phyloP scores from a whole-genome alignment of 768 basidiomycete species.

The Termitomyces sp. region DNA sequence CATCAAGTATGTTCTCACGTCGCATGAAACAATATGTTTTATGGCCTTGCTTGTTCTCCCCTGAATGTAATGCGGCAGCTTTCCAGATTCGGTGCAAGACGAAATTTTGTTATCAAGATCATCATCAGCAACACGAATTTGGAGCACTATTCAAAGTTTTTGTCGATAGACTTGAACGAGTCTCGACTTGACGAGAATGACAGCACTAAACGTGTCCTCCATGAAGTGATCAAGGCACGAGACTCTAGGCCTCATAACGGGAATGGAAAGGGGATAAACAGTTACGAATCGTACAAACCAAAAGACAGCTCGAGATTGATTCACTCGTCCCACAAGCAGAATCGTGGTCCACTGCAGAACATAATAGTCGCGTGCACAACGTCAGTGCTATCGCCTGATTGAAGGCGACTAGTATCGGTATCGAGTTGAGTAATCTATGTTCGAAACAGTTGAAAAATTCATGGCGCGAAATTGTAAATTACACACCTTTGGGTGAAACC shows the following conservation, averaged over 20 bases:
- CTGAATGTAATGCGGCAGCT: background rate
- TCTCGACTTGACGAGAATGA: background rate
- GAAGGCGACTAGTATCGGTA: background rate
- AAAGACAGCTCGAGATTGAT: background rate
- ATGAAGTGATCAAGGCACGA: background rate
- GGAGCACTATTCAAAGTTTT: background rate
- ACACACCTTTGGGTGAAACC: slow-evolving; percentile 86
- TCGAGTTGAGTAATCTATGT: background rate
- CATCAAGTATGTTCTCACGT: background rate
- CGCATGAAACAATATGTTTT: background rate
- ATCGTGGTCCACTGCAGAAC: background rate
- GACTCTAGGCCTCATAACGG: background rate
- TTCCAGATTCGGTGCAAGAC: background rate
- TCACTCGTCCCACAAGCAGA: background rate
- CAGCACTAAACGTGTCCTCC: background rate
- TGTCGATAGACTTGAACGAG: background rate
- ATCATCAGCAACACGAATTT: background rate
- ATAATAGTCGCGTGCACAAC: background rate
- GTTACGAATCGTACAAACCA: background rate
- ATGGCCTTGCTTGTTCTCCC: background rate
- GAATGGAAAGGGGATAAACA: background rate
- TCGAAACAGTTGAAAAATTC: background rate
- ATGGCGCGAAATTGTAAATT: background rate
- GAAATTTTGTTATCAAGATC: background rate
- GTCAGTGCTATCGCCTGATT: background rate